phyloP scores from a whole-genome alignment of 2,329 filamentous ascomycete genomes.

The Acrodontium crateriforme region DNA sequence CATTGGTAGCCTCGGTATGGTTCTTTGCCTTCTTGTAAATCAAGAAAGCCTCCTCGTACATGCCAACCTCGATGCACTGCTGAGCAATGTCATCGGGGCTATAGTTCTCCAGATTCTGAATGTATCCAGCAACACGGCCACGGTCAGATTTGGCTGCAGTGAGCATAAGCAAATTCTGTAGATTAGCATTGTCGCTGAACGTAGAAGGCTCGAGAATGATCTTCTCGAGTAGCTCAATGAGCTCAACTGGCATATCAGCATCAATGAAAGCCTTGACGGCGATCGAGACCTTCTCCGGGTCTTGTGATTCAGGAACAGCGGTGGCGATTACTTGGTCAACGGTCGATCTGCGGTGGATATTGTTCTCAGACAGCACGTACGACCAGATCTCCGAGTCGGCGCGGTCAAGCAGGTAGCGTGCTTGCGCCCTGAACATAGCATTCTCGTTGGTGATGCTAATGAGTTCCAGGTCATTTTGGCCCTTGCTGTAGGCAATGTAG shows the following conservation, averaged over 20 bases:
- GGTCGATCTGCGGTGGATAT: slow-evolving; percentile 82
- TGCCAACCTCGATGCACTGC: slow-evolving; percentile 85
- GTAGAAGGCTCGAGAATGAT: slow-evolving; percentile 98
- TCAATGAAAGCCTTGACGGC: slow-evolving; percentile 88
- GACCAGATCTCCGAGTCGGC: slow-evolving; percentile 83
- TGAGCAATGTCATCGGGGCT: slow-evolving; percentile 83
- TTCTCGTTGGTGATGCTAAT: slow-evolving; percentile 99
- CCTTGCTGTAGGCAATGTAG: slow-evolving; percentile 90
- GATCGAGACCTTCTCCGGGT: slow-evolving; percentile 87
- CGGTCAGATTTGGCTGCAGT: slow-evolving; percentile 97
- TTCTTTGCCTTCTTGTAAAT: slow-evolving; percentile 97
- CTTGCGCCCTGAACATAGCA: slow-evolving; percentile 98
- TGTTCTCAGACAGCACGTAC: slow-evolving; percentile 91
- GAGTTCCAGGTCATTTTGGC: slow-evolving; percentile 91
- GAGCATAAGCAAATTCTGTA: slow-evolving; percentile 92
- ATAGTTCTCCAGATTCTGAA: slow-evolving; percentile 79
- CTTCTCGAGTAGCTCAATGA: slow-evolving; percentile 97
- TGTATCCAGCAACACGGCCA: slow-evolving; percentile 87
- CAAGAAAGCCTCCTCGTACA: slow-evolving; percentile 94
- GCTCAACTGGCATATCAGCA: slow-evolving; percentile 78
- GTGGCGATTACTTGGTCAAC: slow-evolving; percentile 94
- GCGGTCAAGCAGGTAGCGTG: slow-evolving; percentile 83
- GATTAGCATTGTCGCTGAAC: slow-evolving; percentile 92
- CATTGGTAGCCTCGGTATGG: slow-evolving; percentile 72
- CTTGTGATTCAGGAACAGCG: slow-evolving; percentile 60